Evolutionary conservation across 257 asterid species (phyloP), one percentile per base, ranked within the genome.

Genomic region (Galeopsis tetrahit): DNA sequence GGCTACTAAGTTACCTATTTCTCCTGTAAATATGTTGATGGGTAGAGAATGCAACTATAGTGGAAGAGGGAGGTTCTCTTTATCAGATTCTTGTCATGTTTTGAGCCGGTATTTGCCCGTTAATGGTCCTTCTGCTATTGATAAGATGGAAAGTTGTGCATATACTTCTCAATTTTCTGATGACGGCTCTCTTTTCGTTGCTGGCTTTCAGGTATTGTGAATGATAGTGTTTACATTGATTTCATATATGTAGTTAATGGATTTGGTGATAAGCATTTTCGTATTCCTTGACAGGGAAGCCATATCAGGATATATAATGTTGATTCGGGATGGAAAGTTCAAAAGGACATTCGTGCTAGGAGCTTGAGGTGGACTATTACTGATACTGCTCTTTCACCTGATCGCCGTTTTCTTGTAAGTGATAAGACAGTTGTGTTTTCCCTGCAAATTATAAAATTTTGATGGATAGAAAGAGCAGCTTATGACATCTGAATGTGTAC

Each of bases 361-460:
- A 84, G 88, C 82, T 81, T 94, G 88, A 75, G 89, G 73, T 94
- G 99, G 99, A 94, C 99, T 14, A 90, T 94, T 66, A 94, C 97
- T n/a, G 99, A 94, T 80, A 85, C 97, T 69, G 79, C 88, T 59
- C 90, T 94, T 71, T 94, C 98, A 10, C 93, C 99, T 0, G 98
- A 94, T 79, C 86, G 83, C 5, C 95, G 95, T 74, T 88, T 85
- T 79, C 95, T 94, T 70, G 99, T 94, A 88, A 13, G 76, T 69
- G 40, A 53, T 46, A 59, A 59, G 10, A 3, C 33, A 61, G 32
- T 71, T 52, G 36, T 49, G 60, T 61, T 57, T 62, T 31, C 7
- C 17, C 34, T 43, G 43, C 2, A 10, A 48, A 57, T 64, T 17
- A 49, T 63, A 44, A 55, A 34, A 28, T 39, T 51, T 57, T 63